Evolutionary conservation across 2,329 filamentous ascomycete genomes (phyloP).

Genomic region (Fusarium beomiforme): DNA sequence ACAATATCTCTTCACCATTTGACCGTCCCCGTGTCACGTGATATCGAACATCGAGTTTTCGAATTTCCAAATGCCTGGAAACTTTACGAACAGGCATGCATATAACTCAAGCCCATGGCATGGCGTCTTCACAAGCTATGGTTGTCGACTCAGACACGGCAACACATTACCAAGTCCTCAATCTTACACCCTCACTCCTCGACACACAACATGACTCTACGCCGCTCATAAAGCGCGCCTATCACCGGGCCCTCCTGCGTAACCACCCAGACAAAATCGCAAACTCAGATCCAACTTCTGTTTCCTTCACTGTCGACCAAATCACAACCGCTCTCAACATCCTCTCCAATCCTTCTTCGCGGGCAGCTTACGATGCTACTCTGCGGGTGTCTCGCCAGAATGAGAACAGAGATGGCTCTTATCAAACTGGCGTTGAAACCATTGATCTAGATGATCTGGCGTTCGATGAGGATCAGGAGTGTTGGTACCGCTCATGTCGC

Average conservation of each 20-base stretch:
- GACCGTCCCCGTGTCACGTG: slow-evolving; percentile 32
- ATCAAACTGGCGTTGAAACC: slow-evolving; percentile 69
- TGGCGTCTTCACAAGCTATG: slow-evolving; percentile 15
- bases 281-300: slow-evolving; percentile 39
- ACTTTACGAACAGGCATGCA: neutral
- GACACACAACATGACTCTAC: slow-evolving; percentile 54
- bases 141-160: slow-evolving; percentile 39
- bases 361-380: slow-evolving; percentile 64
- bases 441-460: slow-evolving; percentile 73
- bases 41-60: slow-evolving; percentile 20
- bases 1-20: neutral
- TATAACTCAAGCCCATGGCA: neutral
- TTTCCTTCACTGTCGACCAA: slow-evolving; percentile 70
- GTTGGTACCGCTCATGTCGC: slow-evolving; percentile 69
- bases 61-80: neutral
- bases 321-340: slow-evolving; percentile 68
- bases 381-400: slow-evolving; percentile 52
- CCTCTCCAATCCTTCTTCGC: slow-evolving; percentile 61
- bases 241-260: slow-evolving; percentile 70
- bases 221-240: slow-evolving; percentile 68
- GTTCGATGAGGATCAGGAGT: slow-evolving; percentile 58
- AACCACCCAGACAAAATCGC: slow-evolving; percentile 71
- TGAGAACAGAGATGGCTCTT: slow-evolving; percentile 43
- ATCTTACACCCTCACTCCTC: slow-evolving; percentile 61
- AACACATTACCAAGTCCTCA: slow-evolving; percentile 71